These are phyloP conservation scores for Incumbomyces lentus DNA, from an alignment of 2,329 filamentous ascomycete genomes.

Conservation along the genomic window DNA sequence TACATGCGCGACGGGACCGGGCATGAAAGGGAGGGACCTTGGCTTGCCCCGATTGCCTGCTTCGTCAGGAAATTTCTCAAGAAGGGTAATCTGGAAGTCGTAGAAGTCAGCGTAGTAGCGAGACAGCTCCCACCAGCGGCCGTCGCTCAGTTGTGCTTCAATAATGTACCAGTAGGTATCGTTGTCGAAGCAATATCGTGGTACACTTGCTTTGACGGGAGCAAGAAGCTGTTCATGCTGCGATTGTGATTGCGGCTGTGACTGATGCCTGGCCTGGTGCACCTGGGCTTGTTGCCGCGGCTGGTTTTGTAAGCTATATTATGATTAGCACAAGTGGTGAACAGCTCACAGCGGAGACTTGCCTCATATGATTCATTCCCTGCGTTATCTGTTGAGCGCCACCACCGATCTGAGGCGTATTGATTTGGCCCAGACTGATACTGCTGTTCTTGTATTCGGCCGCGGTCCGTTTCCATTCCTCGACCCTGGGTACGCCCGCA, in stretches of 20 bases:
- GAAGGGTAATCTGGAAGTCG: constrained; percentile 90
- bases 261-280: constrained; percentile 21
- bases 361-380: constrained; percentile 67
- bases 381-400: constrained; percentile 50
- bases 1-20: constrained; percentile 91
- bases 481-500: constrained; percentile 85
- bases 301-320: constrained; percentile 46
- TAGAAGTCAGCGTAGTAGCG: constrained; percentile 98
- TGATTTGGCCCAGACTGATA: constrained; percentile 88
- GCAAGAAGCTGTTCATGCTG: constrained; percentile 45
- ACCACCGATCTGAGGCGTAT: constrained; percentile 29
- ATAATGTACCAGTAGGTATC: constrained; percentile 99
- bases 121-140: constrained; percentile 82
- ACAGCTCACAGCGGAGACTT: background rate
- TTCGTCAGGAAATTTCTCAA: constrained; percentile 84
- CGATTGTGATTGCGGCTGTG: constrained; percentile 14
- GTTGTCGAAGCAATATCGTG: constrained; percentile 88
- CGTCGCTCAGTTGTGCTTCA: constrained; percentile 81
- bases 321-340: constrained; percentile 10
- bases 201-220: constrained; percentile 74
- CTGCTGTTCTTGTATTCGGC: constrained; percentile 99
- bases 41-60: constrained; percentile 76
- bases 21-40: constrained; percentile 90
- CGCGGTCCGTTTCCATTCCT: constrained; percentile 99
- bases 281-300: constrained; percentile 40